phyloP scores from a whole-genome alignment of 2,329 filamentous ascomycete species.

The Calonectria honghensis region DNA sequence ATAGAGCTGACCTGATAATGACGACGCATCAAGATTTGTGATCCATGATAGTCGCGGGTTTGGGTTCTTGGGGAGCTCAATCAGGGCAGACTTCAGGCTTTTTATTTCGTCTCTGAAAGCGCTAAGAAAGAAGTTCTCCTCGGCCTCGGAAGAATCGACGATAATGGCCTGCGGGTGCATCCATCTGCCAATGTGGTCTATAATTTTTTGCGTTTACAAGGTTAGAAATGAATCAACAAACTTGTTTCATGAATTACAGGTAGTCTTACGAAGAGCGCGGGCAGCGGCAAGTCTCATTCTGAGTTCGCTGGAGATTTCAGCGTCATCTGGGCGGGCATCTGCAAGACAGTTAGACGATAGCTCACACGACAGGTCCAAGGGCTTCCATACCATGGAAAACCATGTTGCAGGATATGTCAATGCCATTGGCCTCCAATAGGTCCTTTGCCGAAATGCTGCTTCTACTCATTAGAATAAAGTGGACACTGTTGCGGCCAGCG shows the following conservation, averaged over 20 bases:
- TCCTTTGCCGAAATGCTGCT: conserved; percentile 81
- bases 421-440: conserved; percentile 85
- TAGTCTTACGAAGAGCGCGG: conserved; percentile 76
- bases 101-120: conserved; percentile 75
- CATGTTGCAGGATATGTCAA: conserved; percentile 82
- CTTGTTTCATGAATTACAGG: background rate
- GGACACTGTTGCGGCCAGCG: conserved; percentile 82
- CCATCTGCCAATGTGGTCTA: conserved; percentile 80
- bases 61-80: conserved; percentile 82
- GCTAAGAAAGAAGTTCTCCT: conserved; percentile 81
- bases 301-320: conserved; percentile 79
- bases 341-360: conserved; percentile 44
- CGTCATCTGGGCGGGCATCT: conserved; percentile 87
- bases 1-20: conserved; percentile 75
- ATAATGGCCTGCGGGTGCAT: conserved; percentile 87
- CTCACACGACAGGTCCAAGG: background rate
- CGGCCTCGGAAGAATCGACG: conserved; percentile 79
- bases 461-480: conserved; percentile 86
- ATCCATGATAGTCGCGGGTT: conserved; percentile 84
- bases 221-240: conserved; percentile 6
- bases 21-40: conserved; percentile 82
- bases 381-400: conserved; percentile 70
- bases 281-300: conserved; percentile 80
- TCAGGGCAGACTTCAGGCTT: conserved; percentile 75
- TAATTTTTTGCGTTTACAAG: background rate